Base-by-base conservation (phyloP, 768 basidiomycete species). In the Strobilomyces echinocephalus region DNA sequence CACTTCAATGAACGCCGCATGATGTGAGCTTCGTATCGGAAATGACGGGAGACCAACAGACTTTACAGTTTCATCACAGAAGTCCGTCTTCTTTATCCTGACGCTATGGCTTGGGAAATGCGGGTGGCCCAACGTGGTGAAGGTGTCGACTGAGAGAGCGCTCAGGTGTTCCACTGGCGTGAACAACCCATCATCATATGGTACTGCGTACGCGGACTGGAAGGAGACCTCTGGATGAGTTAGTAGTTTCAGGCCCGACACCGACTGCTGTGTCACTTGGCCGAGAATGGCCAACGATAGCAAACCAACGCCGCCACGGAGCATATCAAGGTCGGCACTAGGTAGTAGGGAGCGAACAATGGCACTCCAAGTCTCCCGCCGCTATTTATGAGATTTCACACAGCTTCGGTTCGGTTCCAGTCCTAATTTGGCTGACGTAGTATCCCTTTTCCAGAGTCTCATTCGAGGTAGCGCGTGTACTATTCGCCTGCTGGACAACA, bases 31-130 rank as follows among this genome's bases (percentile, higher is more conserved):
- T 46, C 24, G 24, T 21, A 12, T 9, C 6, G 30, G n/a, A 38
- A 41, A 21, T 47, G 31, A 15, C 4, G 7, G 4, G 30, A 15
- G 16, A 20, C 4, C 33, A 30, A 51, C 69, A 38, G 8, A 76
- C 74, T 69, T 70, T 39, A 72, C 73, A 1, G 73, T 74, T n/a
- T 44, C 59, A 45, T 76, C 74, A 53, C 75, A 77, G 58, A 76
- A 74, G 35, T 59, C 31, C 0, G 65, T 54, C 51, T 71, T 71
- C 60, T 76, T 76, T 50, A 76, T 69, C 49, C 75, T 69, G 28
- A 74, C 75, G 30, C 61, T 67, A 59, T 80, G 60, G 10, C 64
- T 62, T 2, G 79, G 79, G 52, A 79, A 80, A 33, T 62, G 58
- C 2, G 76, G 77, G 45, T 81, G 78, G 16, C 58, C 52, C 33